Conservation (phyloP, 2,329 filamentous ascomycete genomes). For the Aspergillus thermomutatus region DNA sequence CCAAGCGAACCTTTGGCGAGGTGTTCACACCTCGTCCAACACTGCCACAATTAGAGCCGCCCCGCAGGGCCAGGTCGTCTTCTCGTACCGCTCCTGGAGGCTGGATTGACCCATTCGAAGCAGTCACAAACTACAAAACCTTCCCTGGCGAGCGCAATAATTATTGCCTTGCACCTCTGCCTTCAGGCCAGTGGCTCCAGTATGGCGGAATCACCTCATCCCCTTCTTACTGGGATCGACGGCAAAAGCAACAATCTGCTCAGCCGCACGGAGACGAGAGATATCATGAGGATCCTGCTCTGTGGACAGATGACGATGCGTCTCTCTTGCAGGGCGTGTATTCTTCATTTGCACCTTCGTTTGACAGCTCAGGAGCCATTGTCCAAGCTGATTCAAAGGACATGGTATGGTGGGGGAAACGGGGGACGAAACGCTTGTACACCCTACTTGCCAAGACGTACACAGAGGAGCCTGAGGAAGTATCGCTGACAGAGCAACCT, state of each 20-base stretch:
- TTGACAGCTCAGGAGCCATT: constrained; percentile 44
- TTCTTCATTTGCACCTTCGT: constrained; percentile 48
- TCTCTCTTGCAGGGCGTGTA: constrained; percentile 43
- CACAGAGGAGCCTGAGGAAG: constrained; percentile 18
- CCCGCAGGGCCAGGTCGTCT: constrained; percentile 33
- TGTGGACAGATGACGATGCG: constrained; percentile 31
- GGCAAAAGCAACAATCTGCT: constrained; percentile 28
- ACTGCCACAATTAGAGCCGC: constrained; percentile 39
- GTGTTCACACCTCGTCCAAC: constrained; percentile 41
- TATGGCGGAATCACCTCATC: constrained; percentile 40
- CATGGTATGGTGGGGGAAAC: constrained; percentile 46
- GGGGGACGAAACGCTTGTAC: constrained; percentile 37
- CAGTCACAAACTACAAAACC: constrained; percentile 30
- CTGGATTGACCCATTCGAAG: constrained; percentile 44
- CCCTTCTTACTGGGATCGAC: constrained; percentile 37
- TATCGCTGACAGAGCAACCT: constrained; percentile 19
- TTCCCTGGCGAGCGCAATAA: constrained; percentile 38
- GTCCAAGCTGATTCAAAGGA: constrained; percentile 42
- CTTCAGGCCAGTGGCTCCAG: constrained; percentile 42
- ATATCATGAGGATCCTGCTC: constrained; percentile 25
- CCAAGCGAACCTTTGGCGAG: constrained; percentile 42
- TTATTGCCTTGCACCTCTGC: constrained; percentile 39
- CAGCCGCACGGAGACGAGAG: constrained; percentile 21
- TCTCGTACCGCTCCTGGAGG: constrained; percentile 29
- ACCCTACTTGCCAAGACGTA: constrained; percentile 31